These are phyloP conservation scores for Hypocrella siamensis DNA, from an alignment of 2,329 filamentous ascomycete species.

Conservation along the genomic window DNA sequence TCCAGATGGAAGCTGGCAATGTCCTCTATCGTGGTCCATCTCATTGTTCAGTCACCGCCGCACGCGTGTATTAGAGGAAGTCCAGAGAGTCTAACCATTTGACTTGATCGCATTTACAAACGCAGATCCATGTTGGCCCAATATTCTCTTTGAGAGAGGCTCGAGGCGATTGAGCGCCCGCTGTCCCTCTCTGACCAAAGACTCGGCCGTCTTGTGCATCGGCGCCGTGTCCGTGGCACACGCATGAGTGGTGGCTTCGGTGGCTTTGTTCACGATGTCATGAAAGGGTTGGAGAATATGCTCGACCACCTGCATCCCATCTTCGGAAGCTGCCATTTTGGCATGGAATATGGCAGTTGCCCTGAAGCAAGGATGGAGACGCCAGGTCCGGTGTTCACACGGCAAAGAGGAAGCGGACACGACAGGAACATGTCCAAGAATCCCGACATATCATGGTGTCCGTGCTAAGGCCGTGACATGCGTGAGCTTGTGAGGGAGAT, in stretches of 20 bases:
- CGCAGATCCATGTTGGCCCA: conserved; percentile 30
- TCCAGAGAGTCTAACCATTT: too few species aligned
- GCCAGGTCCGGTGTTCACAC: too few species aligned
- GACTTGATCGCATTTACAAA: conserved; percentile 37
- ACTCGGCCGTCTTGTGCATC: conserved; percentile 34
- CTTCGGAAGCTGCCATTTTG: conserved; percentile 1
- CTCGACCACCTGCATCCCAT: conserved; percentile 22
- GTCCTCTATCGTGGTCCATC: conserved; percentile 21
- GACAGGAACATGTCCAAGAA: too few species aligned
- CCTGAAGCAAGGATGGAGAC: background rate
- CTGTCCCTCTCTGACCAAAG: conserved; percentile 30
- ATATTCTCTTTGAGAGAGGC: conserved; percentile 31
- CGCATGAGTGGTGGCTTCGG: conserved; percentile 28
- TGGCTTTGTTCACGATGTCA: conserved; percentile 36
- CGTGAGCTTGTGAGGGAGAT: too few species aligned
- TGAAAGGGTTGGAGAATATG: conserved; percentile 34
- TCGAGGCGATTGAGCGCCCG: conserved; percentile 34
- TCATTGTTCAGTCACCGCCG: background rate
- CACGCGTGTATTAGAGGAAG: background rate
- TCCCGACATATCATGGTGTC: too few species aligned
- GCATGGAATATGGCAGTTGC: background rate
- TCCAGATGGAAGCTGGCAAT: conserved; percentile 30
- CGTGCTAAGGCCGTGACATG: too few species aligned
- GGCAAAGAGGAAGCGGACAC: too few species aligned
- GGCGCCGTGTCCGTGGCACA: conserved; percentile 16